These are phyloP conservation scores for Venustampulla echinocandica DNA, from an alignment of 495 filamentous ascomycete species.

Conservation along the genomic window DNA sequence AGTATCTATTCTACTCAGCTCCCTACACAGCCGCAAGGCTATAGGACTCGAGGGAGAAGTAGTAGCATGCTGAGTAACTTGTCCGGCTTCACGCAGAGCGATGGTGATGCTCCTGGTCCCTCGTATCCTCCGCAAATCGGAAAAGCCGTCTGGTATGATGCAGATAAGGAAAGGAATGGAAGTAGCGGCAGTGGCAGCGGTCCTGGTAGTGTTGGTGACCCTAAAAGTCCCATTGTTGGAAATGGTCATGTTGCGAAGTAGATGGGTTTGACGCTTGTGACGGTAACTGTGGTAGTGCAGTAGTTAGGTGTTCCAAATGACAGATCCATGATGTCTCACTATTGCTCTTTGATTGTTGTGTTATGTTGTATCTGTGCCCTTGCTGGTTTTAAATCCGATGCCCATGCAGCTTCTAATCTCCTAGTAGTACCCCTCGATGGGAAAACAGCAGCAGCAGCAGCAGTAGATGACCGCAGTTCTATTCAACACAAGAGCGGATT, in stretches of 20 bases:
- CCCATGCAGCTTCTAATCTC: too few relatives aligned
- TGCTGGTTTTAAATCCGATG: too few relatives aligned
- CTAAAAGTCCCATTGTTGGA: slow-evolving; percentile 19
- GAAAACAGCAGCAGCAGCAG: too few relatives aligned
- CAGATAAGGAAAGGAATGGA: slow-evolving; percentile 12
- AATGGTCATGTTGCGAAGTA: slow-evolving; percentile 10
- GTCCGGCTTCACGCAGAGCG: slow-evolving; percentile 56
- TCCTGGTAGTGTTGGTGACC: slow-evolving; percentile 19
- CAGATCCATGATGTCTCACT: too few relatives aligned
- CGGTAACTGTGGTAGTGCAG: background rate
- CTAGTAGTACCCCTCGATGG: too few relatives aligned
- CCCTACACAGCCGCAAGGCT: background rate
- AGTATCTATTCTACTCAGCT: background rate
- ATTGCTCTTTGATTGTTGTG: too few relatives aligned
- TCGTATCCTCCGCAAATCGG: background rate
- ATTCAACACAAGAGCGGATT: too few relatives aligned
- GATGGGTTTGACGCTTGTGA: background rate
- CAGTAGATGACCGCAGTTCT: too few relatives aligned
- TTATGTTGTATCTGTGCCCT: too few relatives aligned
- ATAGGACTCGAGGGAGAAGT: slow-evolving; percentile 45
- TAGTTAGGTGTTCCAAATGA: background rate
- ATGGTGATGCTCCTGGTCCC: slow-evolving; percentile 28
- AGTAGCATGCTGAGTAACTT: slow-evolving; percentile 56
- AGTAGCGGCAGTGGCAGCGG: slow-evolving; percentile 19
- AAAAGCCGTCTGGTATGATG: slow-evolving; percentile 6